A percentile compares a stretch with the other conserved stretches of the same genome.
phyloP scores from a whole-genome alignment of 805 yeast species.

The Gaillardinia entomophila region DNA sequence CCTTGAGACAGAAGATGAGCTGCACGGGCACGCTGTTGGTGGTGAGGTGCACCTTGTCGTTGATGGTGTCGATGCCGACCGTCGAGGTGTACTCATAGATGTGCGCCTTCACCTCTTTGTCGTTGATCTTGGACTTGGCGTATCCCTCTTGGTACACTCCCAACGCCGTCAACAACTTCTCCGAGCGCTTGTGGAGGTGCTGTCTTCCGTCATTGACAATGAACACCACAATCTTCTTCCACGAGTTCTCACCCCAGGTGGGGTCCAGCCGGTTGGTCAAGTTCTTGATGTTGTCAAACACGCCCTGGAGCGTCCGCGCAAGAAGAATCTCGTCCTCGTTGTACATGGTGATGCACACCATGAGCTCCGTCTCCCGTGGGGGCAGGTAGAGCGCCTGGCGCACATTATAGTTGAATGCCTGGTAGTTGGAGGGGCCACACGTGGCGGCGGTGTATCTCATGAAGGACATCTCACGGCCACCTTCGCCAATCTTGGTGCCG shows the following conservation, averaged over 20 bases:
- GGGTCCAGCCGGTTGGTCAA: conserved; percentile 54
- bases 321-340: conserved; percentile 80
- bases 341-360: conserved; percentile 85
- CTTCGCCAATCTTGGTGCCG: conserved; percentile 26
- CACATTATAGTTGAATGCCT: conserved; percentile 58
- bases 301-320: conserved; percentile 81
- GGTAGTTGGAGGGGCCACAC: conserved; percentile 77
- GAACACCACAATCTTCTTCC: conserved; percentile 90
- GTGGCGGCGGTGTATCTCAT: conserved; percentile 95
- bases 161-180: conserved; percentile 74
- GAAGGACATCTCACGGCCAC: conserved; percentile 62
- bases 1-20: conserved; percentile 83
- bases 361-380: conserved; percentile 78
- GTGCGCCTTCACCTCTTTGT: conserved; percentile 75
- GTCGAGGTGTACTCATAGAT: conserved; percentile 91
- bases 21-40: conserved; percentile 77
- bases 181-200: conserved; percentile 72
- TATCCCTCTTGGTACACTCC: conserved; percentile 95
- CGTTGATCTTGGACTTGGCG: conserved; percentile 87
- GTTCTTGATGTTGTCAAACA: conserved; percentile 75
- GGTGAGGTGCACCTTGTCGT: conserved; percentile 60
- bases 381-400: conserved; percentile 75
- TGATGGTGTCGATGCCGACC: conserved; percentile 73
- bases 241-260: conserved; percentile 91
- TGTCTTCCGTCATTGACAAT: conserved; percentile 90